Base-by-base conservation (phyloP, 148 eudicot genomes). In the Diospyros kaki region DNA sequence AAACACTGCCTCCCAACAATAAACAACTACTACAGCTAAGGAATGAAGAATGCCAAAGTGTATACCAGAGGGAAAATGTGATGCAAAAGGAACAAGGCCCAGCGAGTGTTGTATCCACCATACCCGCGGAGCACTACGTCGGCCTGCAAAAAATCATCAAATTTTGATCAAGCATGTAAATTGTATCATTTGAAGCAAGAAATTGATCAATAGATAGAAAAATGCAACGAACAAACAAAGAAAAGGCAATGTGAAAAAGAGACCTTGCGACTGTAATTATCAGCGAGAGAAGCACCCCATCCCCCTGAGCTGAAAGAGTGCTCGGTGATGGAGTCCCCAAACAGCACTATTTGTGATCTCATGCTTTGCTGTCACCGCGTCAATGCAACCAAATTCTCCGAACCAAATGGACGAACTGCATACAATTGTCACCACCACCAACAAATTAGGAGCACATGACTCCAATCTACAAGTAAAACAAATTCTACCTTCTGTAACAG, bases 311-410 rank as follows among this genome's bases (percentile, higher is more conserved):
- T 58, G 79, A 89, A 88, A 1, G 97, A 93, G 71, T 87, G 93
- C 55, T 91, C 81, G 1, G 97, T 93, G 2, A 93, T 88, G 6
- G 97, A 93, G 83, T 93, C 98, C 9, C 98, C 98, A 72, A 91
- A 93, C 46, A 93, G 46, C 44, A 91, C 75, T 60, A 93, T 86
- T 61, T 88, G 80, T 58, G 97, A 94, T 79, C 98, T 86, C 87
- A 86, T 82, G 68, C 44, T 83, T 51, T 69, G 28, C 28, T 28
- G 28, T 28, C 28, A 28, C 28, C 28, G 28, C 28, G 0, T 28
- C 28, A 28, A 28, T 28, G 28, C 28, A 28, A 28, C 28, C 28
- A 28, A 28, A 28, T 28, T 28, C 28, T 28, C 28, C 28, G 0
- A 28, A 28, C 28, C 28, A 28, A 28, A 28, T 28, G 28, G 28